Evolutionary conservation across 2,329 filamentous ascomycete species (phyloP), one percentile per base, ranked within the genome.

Genomic region (Pestalotiopsis sp.): DNA sequence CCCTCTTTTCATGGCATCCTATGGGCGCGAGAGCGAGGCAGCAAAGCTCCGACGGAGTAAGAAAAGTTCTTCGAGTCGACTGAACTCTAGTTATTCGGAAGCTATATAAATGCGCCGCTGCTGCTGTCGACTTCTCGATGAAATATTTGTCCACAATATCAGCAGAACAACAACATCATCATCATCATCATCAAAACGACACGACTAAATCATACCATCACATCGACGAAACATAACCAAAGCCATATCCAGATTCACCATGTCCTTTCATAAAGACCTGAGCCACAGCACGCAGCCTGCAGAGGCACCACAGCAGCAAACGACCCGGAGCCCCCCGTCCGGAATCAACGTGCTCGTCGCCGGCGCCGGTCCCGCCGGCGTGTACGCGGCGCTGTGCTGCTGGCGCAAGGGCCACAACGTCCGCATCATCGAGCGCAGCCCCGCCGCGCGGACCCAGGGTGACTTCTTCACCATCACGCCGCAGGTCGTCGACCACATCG

Each of bases 381-480:
- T 66, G 4, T 38, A 36, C 13, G 25, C 45, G 13, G 64, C 64
- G 20, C 64, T 66, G n/a, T 23, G 14, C n/a, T 66, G 64, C 52
- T 58, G 52, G 45, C 41, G 64, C 1, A 66, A 66, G 31, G 64
- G 49, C 20, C 64, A 66, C 12, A 20, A 20, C 36, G 64, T 66
- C 23, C 20, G 49, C 25, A 58, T 66, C 13, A 20, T 66, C 25
- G 64, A 66, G 49, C 36, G 61, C 38, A 49, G 25, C 25, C 20
- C 61, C 23, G 61, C 41, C 20, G 45, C 66, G 27, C 38, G 59
- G 14, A 62, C 59, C 1, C 59, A 62, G 31, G 59, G 59, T 6
- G 75, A 77, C 52, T 69, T 68, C 17, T 74, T 77, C 36, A 70
- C 70, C 12, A 71, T 75, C 5, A 70, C 69, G 14, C 60, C 63